Percentiles rank a stretch among this genome's conserved stretches.
phyloP scores from a whole-genome alignment of 2,329 filamentous ascomycete genomes.

The Mariannaea elegans region DNA sequence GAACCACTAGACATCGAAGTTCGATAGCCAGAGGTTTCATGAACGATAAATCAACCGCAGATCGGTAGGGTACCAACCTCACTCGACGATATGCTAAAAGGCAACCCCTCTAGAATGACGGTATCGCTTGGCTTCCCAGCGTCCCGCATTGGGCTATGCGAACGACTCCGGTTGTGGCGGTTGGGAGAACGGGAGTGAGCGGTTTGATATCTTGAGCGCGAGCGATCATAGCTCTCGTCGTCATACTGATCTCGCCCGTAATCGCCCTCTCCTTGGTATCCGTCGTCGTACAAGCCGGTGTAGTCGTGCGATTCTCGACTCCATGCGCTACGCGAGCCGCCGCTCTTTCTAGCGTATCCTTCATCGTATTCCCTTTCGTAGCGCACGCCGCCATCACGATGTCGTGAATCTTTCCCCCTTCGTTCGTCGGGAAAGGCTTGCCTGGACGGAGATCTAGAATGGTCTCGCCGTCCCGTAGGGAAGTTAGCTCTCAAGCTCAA shows the following conservation, averaged over 20 bases:
- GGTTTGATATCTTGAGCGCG: conserved; percentile 30
- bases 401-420: conserved; percentile 39
- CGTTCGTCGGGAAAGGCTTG: conserved; percentile 49
- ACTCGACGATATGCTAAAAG: conserved; percentile 57
- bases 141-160: conserved; percentile 47
- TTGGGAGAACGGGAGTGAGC: conserved; percentile 40
- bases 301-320: conserved; percentile 46
- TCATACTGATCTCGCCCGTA: conserved; percentile 35
- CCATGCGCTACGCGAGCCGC: conserved; percentile 37
- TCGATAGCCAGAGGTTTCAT: conserved; percentile 14
- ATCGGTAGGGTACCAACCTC: conserved; percentile 55
- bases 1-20: conserved; percentile 19
- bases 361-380: conserved; percentile 40
- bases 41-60: conserved; percentile 19
- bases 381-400: conserved; percentile 38
- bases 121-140: conserved; percentile 58
- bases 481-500: conserved; percentile 56
- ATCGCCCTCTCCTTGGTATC: conserved; percentile 41
- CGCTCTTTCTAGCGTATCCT: conserved; percentile 35
- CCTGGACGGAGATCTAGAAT: conserved; percentile 54
- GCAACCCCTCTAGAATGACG: conserved; percentile 64
- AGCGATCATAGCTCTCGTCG: conserved; percentile 29
- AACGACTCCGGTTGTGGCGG: conserved; percentile 44
- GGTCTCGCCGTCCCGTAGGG: conserved; percentile 53
- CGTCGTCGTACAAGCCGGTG: conserved; percentile 51